phyloP scores from a whole-genome alignment of 1,284 basidiomycete species.

The Fistulina hepatica region DNA sequence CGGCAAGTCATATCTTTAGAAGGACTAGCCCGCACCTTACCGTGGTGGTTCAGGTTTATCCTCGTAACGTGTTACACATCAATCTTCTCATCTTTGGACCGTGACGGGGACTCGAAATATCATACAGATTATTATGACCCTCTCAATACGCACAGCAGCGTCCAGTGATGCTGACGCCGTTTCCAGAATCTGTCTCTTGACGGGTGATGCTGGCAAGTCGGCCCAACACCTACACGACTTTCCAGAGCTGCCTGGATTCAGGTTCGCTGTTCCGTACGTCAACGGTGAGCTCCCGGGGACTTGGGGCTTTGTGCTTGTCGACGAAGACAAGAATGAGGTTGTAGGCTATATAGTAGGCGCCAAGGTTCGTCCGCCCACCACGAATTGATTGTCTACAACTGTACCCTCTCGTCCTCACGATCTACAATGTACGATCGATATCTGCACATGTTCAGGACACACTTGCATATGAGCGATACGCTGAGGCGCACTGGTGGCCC shows the following conservation, averaged over 20 bases:
- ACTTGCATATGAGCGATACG: slow-evolving; percentile 40
- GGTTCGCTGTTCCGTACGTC: slow-evolving; percentile 65
- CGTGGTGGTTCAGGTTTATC: too few species aligned
- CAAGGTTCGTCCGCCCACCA: too few species aligned
- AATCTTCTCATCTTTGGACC: too few species aligned
- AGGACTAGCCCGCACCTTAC: too few species aligned
- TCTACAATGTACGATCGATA: too few species aligned
- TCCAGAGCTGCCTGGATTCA: slow-evolving; percentile 52
- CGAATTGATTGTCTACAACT: too few species aligned
- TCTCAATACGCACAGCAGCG: slow-evolving; percentile 45
- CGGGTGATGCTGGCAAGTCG: slow-evolving; percentile 56
- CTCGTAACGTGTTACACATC: too few species aligned
- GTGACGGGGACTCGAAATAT: too few species aligned
- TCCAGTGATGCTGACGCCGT: slow-evolving; percentile 43
- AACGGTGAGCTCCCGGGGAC: slow-evolving; percentile 44
- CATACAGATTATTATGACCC: slow-evolving; percentile 32
- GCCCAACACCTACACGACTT: slow-evolving; percentile 50
- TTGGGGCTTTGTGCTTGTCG: slow-evolving; percentile 64
- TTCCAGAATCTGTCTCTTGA: slow-evolving; percentile 62
- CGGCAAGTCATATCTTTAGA: too few species aligned
- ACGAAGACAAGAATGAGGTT: slow-evolving; percentile 32
- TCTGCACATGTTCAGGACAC: too few species aligned
- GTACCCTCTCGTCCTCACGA: too few species aligned
- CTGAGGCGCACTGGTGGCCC: slow-evolving; percentile 48
- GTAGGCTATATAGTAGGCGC: slow-evolving; percentile 56